A percentile compares a stretch with the other conserved stretches of the same genome.
These are phyloP conservation scores for Apiospora malaysiana DNA, from an alignment of 2,329 filamentous ascomycete species.

Conservation along the genomic window DNA sequence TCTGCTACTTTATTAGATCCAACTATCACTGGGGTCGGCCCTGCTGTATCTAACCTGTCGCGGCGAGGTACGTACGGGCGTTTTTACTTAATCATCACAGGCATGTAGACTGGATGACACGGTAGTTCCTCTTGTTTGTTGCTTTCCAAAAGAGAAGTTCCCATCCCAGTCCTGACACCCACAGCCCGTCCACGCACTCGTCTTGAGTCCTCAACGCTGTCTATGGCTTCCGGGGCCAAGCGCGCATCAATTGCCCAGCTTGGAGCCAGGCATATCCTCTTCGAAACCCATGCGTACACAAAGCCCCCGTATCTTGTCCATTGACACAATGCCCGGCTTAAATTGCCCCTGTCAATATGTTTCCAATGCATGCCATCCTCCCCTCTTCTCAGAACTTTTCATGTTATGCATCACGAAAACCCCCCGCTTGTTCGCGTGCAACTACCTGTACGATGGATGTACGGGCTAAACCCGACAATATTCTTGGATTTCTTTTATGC, in stretches of 20 bases:
- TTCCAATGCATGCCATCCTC: not conserved
- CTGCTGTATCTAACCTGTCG: conserved; percentile 12
- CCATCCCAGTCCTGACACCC: not conserved
- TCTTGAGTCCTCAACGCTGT: not conserved
- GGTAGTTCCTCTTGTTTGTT: not conserved
- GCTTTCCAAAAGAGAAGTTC: not conserved
- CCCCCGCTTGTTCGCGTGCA: conserved; percentile 7
- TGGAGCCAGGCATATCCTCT: not conserved
- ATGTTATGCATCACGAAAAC: conserved; percentile 1
- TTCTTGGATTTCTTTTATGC: not conserved
- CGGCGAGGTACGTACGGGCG: conserved; percentile 8
- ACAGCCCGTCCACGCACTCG: not conserved
- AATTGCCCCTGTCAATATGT: not conserved
- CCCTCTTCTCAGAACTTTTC: not conserved
- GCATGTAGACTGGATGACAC: not conserved
- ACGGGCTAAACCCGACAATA: not conserved
- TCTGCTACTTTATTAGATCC: conserved; percentile 9
- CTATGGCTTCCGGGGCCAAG: not conserved
- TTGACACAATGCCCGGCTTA: conserved; percentile 8
- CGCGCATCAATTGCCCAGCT: conserved; percentile 13
- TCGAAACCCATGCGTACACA: not conserved
- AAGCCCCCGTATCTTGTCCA: not conserved
- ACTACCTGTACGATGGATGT: not conserved
- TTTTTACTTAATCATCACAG: not conserved
- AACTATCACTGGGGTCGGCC: conserved; percentile 7